A percentile compares a stretch with the other conserved stretches of the same genome.
These are phyloP conservation scores for Suhomyces taliae DNA, from an alignment of 1,139 yeast species.

Conservation along the genomic window DNA sequence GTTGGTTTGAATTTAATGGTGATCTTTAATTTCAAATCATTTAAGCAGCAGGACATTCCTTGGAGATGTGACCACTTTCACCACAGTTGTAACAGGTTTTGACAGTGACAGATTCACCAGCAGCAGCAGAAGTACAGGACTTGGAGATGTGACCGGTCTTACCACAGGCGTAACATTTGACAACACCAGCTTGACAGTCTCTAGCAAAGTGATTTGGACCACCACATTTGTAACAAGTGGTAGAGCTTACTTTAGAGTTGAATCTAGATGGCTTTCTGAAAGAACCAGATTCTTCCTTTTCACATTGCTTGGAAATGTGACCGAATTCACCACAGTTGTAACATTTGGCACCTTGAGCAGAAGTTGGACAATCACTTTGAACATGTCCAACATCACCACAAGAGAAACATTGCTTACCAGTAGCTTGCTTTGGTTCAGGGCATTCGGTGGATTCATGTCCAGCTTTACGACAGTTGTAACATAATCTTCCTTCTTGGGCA, in stretches of 20 bases:
- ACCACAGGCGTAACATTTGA: constrained; percentile 92
- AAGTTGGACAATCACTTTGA: constrained; percentile 63
- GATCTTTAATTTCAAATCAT: not conserved
- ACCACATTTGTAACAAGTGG: constrained; percentile 88
- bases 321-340: constrained; percentile 72
- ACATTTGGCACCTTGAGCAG: constrained; percentile 51
- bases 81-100: constrained; percentile 59
- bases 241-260: constrained; percentile 28
- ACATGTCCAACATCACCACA: constrained; percentile 77
- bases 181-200: constrained; percentile 75
- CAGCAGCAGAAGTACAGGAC: constrained; percentile 62
- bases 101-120: constrained; percentile 39
- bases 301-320: constrained; percentile 78
- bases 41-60: constrained; percentile 60
- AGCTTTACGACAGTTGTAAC: constrained; percentile 90
- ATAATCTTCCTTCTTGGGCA: constrained; percentile 76
- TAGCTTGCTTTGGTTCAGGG: constrained; percentile 81
- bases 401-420: constrained; percentile 85
- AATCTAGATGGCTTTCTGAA: constrained; percentile 16
- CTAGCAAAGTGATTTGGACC: constrained; percentile 93
- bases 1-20: too few species aligned
- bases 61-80: constrained; percentile 35
- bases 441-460: constrained; percentile 90
- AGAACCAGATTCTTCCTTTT: constrained; percentile 31
- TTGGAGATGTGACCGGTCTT: constrained; percentile 84